Evolutionary conservation across 495 filamentous ascomycete species (phyloP).

Genomic region (Umbilicaria muhlenbergii): DNA sequence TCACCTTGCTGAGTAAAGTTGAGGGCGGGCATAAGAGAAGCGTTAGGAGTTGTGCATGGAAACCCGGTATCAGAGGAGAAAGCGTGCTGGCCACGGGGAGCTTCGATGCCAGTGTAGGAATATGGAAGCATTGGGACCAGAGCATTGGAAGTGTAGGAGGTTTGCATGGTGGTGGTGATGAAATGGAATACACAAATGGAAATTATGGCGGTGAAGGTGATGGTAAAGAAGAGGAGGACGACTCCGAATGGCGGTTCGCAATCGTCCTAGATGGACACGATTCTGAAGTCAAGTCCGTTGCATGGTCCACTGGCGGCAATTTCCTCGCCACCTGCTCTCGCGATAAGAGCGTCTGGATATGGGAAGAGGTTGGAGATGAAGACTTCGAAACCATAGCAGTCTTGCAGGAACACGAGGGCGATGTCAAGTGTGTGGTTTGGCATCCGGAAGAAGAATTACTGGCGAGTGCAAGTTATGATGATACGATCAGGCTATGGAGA

Average conservation of each 20-base stretch:
- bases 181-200: conserved; percentile 1
- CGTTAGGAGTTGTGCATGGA: conserved; percentile 70
- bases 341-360: conserved; percentile 97
- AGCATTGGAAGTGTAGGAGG: conserved; percentile 18
- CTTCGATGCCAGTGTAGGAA: conserved; percentile 79
- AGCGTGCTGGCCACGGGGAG: conserved; percentile 76
- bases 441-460: conserved; percentile 69
- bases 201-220: conserved; percentile 1
- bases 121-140: conserved; percentile 61
- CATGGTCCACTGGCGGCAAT: conserved; percentile 65
- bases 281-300: conserved; percentile 75
- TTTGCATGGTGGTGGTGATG: conserved; percentile 13
- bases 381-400: conserved; percentile 95
- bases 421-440: conserved; percentile 90
- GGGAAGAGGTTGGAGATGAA: conserved; percentile 89
- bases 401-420: conserved; percentile 80
- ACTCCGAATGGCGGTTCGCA: conserved; percentile 76
- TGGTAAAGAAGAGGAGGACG: conserved; percentile 29
- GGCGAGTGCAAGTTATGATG: conserved; percentile 79
- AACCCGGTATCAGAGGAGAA: conserved; percentile 47
- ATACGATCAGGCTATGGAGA: conserved; percentile 74
- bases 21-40: conserved; percentile 81
- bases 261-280: conserved; percentile 88
- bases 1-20: conserved; percentile 61
- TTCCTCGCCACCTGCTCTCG: conserved; percentile 77